Base-by-base conservation (phyloP, 495 filamentous ascomycete genomes). In the Chaetomidium leptoderma region DNA sequence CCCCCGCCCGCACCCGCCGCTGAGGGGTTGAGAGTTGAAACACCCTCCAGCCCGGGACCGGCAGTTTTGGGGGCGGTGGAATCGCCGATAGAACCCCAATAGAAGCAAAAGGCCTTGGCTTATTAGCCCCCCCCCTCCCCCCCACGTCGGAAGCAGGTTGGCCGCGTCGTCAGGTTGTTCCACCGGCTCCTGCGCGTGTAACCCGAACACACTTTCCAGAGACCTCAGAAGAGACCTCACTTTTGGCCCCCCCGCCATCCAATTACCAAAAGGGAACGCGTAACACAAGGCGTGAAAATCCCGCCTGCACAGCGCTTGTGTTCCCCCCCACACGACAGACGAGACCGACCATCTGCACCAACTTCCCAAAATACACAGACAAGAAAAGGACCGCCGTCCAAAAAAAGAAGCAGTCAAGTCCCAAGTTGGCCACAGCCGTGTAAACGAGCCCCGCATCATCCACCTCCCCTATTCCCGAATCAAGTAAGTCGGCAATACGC, bases 271-370 rank as follows among this genome's bases (percentile, higher is more conserved):
- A 23, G 17, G 8, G 40, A 44, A 44, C 40, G 19, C 40, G 40
- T 44, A 9, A 26, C 40, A 44, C 21, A 29, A 3, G 26, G 26
- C 44, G 44, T 30, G n/a, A 11, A n/a, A 29, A 29, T 21, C 21
- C 44, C 44, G 29, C 4, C 26, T 46, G 44, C 44, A 46, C 24
- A 46, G 44, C 44, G 44, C 44, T 46, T 46, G 44, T 46, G 44
- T 46, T 13, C 44, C 6, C 44, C n/a, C 44, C 17, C 16, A 2
- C 24, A 0, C 10, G 23, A 17, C 29, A n/a, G n/a, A n/a, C 24
- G 6, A 30, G 26, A 46, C 23, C 6, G 14, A 46, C 16, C 30
- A 6, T 29, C 11, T 14, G 14, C 44, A 30, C 11, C 44, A 27
- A 6, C 4, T 46, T 13, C 44, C 16, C 26, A 46, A 30, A 46